phyloP scores from a whole-genome alignment of 495 filamentous ascomycete genomes.

The Aspergillus panamensis region DNA sequence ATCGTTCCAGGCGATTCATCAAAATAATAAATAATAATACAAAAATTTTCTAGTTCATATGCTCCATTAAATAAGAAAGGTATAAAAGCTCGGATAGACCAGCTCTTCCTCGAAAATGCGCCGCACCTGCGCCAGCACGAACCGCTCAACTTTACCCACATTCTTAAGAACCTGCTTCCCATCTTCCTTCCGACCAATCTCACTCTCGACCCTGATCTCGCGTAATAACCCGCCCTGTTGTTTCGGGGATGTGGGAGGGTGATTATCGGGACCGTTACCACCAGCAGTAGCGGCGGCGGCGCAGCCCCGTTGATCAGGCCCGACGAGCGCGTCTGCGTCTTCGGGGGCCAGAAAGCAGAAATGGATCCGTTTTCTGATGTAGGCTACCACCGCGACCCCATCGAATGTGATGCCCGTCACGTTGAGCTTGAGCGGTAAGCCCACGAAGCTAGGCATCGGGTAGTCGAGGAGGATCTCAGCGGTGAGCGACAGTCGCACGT shows the following conservation, averaged over 20 bases:
- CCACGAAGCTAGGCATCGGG: conserved; percentile 94
- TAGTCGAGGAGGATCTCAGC: conserved; percentile 96
- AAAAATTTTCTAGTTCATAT: not conserved
- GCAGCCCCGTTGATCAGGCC: conserved; percentile 50
- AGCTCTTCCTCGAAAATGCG: conserved; percentile 98
- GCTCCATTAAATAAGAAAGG: conserved; percentile 70
- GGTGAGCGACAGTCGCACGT: conserved; percentile 80
- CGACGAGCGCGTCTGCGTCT: conserved; percentile 67
- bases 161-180: conserved; percentile 95
- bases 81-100: conserved; percentile 98
- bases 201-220: conserved; percentile 93
- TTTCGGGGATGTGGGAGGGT: conserved; percentile 27
- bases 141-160: conserved; percentile 96
- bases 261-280: conserved; percentile 22
- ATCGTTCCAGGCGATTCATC: not conserved
- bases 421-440: conserved; percentile 84
- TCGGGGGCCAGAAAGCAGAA: conserved; percentile 91
- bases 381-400: conserved; percentile 85
- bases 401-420: conserved; percentile 94
- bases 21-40: not conserved
- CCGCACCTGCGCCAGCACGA: conserved; percentile 93
- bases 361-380: conserved; percentile 74
- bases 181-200: conserved; percentile 87
- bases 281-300: conserved; percentile 5
- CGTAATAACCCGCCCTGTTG: conserved; percentile 72